Evolutionary conservation across 805 yeast genomes (phyloP).

Genomic region (Wickerhamomyces queroliae): DNA sequence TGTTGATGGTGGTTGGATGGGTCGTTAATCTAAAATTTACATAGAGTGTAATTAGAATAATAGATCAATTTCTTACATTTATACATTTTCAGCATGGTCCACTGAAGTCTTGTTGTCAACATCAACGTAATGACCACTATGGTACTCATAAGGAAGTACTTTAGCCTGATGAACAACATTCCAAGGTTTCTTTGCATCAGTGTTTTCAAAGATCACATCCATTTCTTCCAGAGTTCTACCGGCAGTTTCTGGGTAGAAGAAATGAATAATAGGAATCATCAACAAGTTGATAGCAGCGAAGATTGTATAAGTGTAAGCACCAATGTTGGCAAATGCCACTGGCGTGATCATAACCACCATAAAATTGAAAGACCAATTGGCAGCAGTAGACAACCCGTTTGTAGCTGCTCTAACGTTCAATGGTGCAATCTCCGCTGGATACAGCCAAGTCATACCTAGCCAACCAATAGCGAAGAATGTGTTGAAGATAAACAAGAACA

Average conservation of each 20-base stretch:
- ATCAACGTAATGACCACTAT: background rate
- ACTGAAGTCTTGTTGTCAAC: background rate
- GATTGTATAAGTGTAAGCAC: constrained; percentile 18
- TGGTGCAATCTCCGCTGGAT: constrained; percentile 60
- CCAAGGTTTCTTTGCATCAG: background rate
- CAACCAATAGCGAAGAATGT: constrained; percentile 45
- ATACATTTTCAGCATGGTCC: background rate
- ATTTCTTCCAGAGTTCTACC: constrained; percentile 32
- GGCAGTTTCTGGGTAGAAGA: constrained; percentile 30
- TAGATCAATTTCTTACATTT: no score
- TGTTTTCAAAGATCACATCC: background rate
- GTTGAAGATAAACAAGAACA: constrained; percentile 46
- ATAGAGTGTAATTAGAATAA: no score
- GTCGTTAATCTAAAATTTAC: background rate
- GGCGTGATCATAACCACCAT: constrained; percentile 68
- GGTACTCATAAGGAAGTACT: background rate
- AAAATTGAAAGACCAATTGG: constrained; percentile 62
- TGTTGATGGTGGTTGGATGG: background rate
- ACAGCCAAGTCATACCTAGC: constrained; percentile 56
- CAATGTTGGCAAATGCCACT: constrained; percentile 16
- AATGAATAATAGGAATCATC: constrained; percentile 23
- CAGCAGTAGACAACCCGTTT: constrained; percentile 56
- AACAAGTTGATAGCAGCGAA: constrained; percentile 27
- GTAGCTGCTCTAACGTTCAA: constrained; percentile 55
- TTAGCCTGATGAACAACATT: background rate